These are phyloP conservation scores for Emericellopsis terricola DNA, from an alignment of 495 filamentous ascomycete genomes.

Conservation along the genomic window DNA sequence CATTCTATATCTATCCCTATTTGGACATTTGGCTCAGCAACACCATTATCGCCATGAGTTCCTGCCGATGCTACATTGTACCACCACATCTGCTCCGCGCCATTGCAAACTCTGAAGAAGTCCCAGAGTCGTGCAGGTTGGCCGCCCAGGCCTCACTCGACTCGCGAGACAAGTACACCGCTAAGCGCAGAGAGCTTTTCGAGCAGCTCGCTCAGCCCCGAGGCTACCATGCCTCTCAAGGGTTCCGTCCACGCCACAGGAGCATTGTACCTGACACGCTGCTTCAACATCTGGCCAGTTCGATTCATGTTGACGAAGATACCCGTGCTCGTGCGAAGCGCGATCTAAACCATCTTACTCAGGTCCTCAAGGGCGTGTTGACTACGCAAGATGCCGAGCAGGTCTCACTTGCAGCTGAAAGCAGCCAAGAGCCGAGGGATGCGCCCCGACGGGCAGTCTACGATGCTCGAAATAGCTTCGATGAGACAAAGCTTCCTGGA, in stretches of 20 bases:
- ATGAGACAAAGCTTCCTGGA: constrained; percentile 18
- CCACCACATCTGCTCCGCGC: constrained; percentile 19
- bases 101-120: constrained; percentile 14
- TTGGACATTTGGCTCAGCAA: no score
- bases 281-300: constrained; percentile 17
- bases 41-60: constrained; percentile 5
- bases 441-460: constrained; percentile 18
- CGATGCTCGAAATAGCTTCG: constrained; percentile 12
- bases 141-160: constrained; percentile 11
- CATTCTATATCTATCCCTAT: no score
- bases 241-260: constrained; percentile 2
- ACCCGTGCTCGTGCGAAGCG: constrained; percentile 12
- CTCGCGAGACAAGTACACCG: constrained; percentile 8
- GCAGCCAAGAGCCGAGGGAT: constrained; percentile 1
- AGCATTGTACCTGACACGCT: constrained; percentile 18
- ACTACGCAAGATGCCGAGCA: neutral
- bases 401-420: neutral
- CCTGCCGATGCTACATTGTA: constrained; percentile 15
- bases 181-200: constrained; percentile 13
- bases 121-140: constrained; percentile 8
- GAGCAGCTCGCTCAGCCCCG: constrained; percentile 12
- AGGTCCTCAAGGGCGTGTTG: constrained; percentile 5
- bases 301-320: constrained; percentile 16
- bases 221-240: constrained; percentile 2
- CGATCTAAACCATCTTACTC: constrained; percentile 18